Conservation (phyloP, 1,284 basidiomycete genomes). For the Boletus semigastroideus region DNA sequence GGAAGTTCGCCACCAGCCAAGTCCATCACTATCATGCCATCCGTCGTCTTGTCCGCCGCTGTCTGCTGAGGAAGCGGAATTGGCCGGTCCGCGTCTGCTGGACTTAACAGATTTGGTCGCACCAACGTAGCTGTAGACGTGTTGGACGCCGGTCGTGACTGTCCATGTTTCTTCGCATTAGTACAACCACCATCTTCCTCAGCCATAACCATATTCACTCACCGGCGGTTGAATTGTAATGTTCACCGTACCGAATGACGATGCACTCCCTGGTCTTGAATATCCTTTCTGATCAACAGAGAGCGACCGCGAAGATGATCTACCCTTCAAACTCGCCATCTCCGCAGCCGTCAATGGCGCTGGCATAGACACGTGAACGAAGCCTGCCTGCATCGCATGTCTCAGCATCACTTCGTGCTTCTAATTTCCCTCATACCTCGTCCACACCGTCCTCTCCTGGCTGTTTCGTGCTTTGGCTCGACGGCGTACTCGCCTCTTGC, state of each 20-base stretch:
- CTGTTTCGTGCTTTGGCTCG: conserved; percentile 11
- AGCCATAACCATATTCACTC: conserved; percentile 1
- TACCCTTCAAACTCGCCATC: conserved; percentile 21
- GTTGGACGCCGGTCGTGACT: conserved; percentile 34
- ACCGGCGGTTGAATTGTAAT: conserved; percentile 36
- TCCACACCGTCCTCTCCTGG: conserved; percentile 30
- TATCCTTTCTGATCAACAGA: conserved; percentile 21
- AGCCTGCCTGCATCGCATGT: conserved; percentile 24
- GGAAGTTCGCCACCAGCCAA: conserved; percentile 22
- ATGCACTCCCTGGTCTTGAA: conserved; percentile 29
- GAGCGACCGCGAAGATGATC: conserved; percentile 20
- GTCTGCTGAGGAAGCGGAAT: conserved; percentile 28
- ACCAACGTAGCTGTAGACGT: conserved; percentile 22
- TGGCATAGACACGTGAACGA: conserved; percentile 37
- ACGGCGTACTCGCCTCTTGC: conserved; percentile 22
- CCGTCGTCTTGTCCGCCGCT: not conserved
- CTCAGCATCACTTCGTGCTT: conserved; percentile 7
- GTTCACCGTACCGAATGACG: conserved; percentile 33
- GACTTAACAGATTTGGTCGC: conserved; percentile 30
- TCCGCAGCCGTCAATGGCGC: conserved; percentile 26
- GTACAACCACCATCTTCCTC: not conserved
- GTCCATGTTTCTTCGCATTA: conserved; percentile 6
- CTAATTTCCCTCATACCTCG: conserved; percentile 23
- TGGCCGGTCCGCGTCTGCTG: conserved; percentile 34
- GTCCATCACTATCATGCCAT: conserved; percentile 23